Evolutionary conservation across 768 basidiomycete species (phyloP).

Genomic region (Tulasnella sp.): DNA sequence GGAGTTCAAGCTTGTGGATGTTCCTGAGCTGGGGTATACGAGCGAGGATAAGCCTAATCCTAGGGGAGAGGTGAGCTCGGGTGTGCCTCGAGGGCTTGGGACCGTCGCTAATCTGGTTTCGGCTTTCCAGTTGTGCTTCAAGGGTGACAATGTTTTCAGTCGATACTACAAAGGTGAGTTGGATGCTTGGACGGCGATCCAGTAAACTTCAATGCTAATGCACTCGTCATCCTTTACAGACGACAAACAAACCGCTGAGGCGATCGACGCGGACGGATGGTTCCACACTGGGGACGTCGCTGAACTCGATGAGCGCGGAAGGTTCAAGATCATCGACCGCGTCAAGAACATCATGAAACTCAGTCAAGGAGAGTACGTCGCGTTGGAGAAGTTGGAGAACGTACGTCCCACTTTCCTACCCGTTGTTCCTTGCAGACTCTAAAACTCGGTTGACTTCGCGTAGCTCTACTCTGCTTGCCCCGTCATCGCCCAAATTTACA

Average conservation of each 20-base stretch:
- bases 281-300: conserved; percentile 86
- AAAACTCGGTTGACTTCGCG: not conserved
- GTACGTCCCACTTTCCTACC: not conserved
- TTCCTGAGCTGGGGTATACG: conserved; percentile 81
- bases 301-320: conserved; percentile 66
- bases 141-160: conserved; percentile 55
- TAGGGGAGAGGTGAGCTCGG: conserved; percentile 55
- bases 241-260: conserved; percentile 67
- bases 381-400: conserved; percentile 90
- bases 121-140: conserved; percentile 50
- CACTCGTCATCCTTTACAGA: conserved; percentile 38
- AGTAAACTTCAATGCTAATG: not conserved
- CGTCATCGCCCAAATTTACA: conserved; percentile 68
- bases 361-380: conserved; percentile 96
- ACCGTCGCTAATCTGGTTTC: not conserved
- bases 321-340: conserved; percentile 87
- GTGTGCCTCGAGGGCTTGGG: not conserved
- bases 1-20: conserved; percentile 85
- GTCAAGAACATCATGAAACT: conserved; percentile 99
- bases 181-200: not conserved
- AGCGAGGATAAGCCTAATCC: conserved; percentile 82
- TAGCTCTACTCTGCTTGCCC: conserved; percentile 56
- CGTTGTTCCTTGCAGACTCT: not conserved
- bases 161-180: conserved; percentile 66
- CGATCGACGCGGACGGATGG: conserved; percentile 86